Conservation (phyloP, 345 rosid species). For the Acer negundo region DNA sequence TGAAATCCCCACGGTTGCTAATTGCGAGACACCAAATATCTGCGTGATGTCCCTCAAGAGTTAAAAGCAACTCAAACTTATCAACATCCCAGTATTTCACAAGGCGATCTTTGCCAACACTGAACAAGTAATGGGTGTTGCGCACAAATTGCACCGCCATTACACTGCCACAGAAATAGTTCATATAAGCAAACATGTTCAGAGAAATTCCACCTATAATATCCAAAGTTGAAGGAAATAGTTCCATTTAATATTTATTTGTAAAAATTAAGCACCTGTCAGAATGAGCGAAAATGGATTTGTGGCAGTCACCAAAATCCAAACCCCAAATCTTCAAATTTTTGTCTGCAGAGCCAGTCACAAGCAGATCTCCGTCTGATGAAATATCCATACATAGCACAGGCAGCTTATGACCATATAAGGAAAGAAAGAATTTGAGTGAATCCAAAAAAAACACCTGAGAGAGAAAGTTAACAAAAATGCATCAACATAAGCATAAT, state of each 20-base stretch:
- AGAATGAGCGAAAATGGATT: conserved; percentile 90
- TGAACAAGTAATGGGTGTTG: conserved; percentile 89
- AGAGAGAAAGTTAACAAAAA: background rate
- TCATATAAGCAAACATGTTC: conserved; percentile 30
- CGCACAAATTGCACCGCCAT: conserved; percentile 90
- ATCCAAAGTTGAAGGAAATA: conserved; percentile 3
- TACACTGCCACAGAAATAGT: conserved; percentile 60
- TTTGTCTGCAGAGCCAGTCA: conserved; percentile 95
- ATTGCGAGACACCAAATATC: conserved; percentile 91
- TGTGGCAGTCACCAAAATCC: conserved; percentile 98
- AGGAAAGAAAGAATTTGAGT: conserved; percentile 75
- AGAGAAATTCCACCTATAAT: background rate
- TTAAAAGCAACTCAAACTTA: conserved; percentile 89
- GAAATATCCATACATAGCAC: conserved; percentile 94
- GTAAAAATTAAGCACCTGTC: conserved; percentile 59
- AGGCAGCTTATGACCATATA: conserved; percentile 93
- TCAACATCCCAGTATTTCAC: conserved; percentile 99
- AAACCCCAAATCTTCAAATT: conserved; percentile 96
- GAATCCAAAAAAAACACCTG: conserved; percentile 98
- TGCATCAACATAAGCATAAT: conserved; percentile 14
- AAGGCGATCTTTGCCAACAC: conserved; percentile 88
- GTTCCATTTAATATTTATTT: conserved; percentile 13
- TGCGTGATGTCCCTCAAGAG: conserved; percentile 94
- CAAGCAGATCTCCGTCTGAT: conserved; percentile 93
- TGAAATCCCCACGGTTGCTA: conserved; percentile 85